phyloP scores from a whole-genome alignment of 2,329 filamentous ascomycete genomes.

The Uncinocarpus reesii region DNA sequence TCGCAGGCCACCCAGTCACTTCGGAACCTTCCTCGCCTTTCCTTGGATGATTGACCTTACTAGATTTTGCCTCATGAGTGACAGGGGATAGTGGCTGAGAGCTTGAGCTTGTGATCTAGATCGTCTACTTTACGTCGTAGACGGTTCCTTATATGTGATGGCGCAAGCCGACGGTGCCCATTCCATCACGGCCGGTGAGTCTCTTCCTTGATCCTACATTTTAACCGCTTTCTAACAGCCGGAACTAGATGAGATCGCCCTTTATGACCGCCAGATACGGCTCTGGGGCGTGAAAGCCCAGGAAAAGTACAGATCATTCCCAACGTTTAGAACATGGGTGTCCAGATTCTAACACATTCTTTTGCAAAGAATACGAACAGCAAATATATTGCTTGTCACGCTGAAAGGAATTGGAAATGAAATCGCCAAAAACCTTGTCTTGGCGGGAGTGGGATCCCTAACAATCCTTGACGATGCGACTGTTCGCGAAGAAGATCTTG shows the following conservation, averaged over 20 bases:
- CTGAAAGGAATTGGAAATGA: constrained; percentile 84
- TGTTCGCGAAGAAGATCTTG: constrained; percentile 70
- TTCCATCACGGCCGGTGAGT: constrained; percentile 25
- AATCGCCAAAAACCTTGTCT: constrained; percentile 91
- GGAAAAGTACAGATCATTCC: constrained; percentile 47
- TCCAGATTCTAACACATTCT: not conserved
- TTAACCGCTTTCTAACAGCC: not conserved
- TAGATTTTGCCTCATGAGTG: too few species aligned
- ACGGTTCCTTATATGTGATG: too few species aligned
- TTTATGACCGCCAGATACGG: constrained; percentile 94
- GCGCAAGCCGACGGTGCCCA: not conserved
- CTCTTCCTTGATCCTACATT: not conserved
- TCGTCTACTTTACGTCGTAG: too few species aligned
- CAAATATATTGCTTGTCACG: constrained; percentile 80
- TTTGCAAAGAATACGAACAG: constrained; percentile 60
- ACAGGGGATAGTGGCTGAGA: too few species aligned
- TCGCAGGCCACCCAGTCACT: too few species aligned
- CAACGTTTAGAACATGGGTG: not conserved
- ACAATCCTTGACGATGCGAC: constrained; percentile 72
- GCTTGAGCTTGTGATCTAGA: too few species aligned
- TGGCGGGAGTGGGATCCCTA: constrained; percentile 82
- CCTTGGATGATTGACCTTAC: too few species aligned
- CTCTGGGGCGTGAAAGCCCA: constrained; percentile 96
- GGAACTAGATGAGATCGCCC: constrained; percentile 73
- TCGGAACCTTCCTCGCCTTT: too few species aligned